Evolutionary conservation across 495 filamentous ascomycete species (phyloP).

Genomic region (Hypoxylon crocopeplum): DNA sequence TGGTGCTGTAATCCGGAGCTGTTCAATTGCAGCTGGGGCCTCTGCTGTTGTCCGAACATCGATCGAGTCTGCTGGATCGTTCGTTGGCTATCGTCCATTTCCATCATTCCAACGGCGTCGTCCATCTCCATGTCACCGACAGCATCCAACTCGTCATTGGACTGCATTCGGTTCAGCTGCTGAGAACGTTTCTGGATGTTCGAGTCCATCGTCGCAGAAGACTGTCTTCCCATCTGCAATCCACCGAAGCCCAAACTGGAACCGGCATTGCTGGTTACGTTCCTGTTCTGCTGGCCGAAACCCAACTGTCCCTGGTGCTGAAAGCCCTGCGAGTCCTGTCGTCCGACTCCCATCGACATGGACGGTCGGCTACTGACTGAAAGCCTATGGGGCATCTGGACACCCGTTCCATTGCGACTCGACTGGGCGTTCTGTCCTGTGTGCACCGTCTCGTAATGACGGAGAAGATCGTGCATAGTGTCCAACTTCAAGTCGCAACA

Average conservation of each 20-base stretch:
- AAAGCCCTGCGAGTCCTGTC: constrained; percentile 45
- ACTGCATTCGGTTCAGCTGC: constrained; percentile 40
- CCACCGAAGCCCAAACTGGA: constrained; percentile 45
- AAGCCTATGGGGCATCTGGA: constrained; percentile 40
- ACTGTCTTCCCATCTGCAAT: constrained; percentile 57
- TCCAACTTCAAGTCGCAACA: constrained; percentile 89
- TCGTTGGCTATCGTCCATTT: constrained; percentile 64
- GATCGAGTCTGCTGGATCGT: constrained; percentile 65
- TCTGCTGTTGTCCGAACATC: constrained; percentile 77
- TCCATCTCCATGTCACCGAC: constrained; percentile 98
- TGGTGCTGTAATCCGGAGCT: constrained; percentile 71
- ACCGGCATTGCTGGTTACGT: constrained; percentile 26
- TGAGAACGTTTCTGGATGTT: constrained; percentile 39
- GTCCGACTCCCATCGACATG: constrained; percentile 36
- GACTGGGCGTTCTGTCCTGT: constrained; percentile 53
- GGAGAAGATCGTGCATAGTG: constrained; percentile 90
- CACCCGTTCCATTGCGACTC: constrained; percentile 42
- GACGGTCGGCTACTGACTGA: constrained; percentile 37
- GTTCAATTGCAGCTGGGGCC: constrained; percentile 76
- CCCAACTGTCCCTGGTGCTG: constrained; percentile 46
- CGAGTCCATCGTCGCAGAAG: constrained; percentile 36
- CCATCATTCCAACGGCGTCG: constrained; percentile 71
- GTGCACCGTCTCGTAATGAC: constrained; percentile 96
- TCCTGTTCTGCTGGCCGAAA: constrained; percentile 37
- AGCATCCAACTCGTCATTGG: constrained; percentile 77